Conservation (phyloP, 1,139 yeast species). For the Taiozyma sp. region DNA sequence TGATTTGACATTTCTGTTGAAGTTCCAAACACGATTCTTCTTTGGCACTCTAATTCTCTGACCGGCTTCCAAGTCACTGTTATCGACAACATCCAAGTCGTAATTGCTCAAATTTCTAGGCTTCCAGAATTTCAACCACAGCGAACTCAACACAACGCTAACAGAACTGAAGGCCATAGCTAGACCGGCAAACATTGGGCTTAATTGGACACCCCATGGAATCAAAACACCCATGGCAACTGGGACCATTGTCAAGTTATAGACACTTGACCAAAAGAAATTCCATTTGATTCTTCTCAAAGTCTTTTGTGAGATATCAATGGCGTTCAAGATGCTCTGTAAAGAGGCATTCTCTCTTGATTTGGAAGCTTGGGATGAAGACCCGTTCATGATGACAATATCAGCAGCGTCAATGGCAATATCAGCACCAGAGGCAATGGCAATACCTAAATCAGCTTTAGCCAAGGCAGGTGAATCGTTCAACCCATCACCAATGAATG, state of each 20-base stretch:
- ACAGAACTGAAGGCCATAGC: slow-evolving; percentile 93
- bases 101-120: slow-evolving; percentile 31
- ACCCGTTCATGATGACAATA: slow-evolving; percentile 56
- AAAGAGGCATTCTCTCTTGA: background rate
- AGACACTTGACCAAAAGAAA: slow-evolving; percentile 79
- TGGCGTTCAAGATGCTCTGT: slow-evolving; percentile 50
- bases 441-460: slow-evolving; percentile 83
- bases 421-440: slow-evolving; percentile 89
- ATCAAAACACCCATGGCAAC: slow-evolving; percentile 89
- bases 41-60: slow-evolving; percentile 2
- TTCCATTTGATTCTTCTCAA: slow-evolving; percentile 74
- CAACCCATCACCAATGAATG: slow-evolving; percentile 95
- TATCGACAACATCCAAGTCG: slow-evolving; percentile 2
- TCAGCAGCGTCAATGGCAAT: slow-evolving; percentile 97
- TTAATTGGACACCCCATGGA: slow-evolving; percentile 71
- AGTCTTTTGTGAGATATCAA: slow-evolving; percentile 67
- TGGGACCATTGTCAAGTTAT: slow-evolving; percentile 86
- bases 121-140: slow-evolving; percentile 60
- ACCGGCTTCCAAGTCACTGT: slow-evolving; percentile 14
- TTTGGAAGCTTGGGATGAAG: slow-evolving; percentile 1
- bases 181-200: slow-evolving; percentile 89
- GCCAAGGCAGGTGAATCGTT: slow-evolving; percentile 96
- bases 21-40: slow-evolving; percentile 9
- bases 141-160: slow-evolving; percentile 79
- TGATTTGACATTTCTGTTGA: slow-evolving; percentile 10